Evolutionary conservation across 345 rosid species (phyloP).

Genomic region (Salix koriyanagi): DNA sequence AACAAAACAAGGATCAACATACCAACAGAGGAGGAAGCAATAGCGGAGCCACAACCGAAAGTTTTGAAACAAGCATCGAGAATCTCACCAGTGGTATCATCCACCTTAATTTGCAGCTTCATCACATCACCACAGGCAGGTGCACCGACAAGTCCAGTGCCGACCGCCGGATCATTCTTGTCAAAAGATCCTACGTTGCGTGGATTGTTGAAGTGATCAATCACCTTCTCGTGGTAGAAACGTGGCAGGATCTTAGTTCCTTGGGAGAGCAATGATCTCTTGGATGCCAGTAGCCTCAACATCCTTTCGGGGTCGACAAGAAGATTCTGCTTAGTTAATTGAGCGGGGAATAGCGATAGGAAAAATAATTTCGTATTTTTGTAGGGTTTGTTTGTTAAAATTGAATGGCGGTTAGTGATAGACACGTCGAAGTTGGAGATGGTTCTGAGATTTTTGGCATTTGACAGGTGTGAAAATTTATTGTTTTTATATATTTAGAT

Average conservation of each 20-base stretch:
- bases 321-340: background rate
- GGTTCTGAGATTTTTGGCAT: background rate
- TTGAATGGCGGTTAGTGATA: background rate
- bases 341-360: background rate
- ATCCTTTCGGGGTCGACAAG: background rate
- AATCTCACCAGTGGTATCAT: slow-evolving; percentile 77
- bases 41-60: slow-evolving; percentile 97
- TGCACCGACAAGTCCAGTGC: slow-evolving; percentile 96
- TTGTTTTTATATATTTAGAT: background rate
- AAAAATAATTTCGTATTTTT: background rate
- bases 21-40: slow-evolving; percentile 97
- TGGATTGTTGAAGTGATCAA: slow-evolving; percentile 92
- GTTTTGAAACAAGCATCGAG: slow-evolving; percentile 94
- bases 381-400: background rate
- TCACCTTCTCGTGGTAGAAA: slow-evolving; percentile 81
- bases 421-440: slow-evolving; percentile 13
- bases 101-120: slow-evolving; percentile 96
- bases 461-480: background rate
- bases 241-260: slow-evolving; percentile 35
- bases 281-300: slow-evolving; percentile 53
- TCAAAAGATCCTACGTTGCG: slow-evolving; percentile 96
- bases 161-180: slow-evolving; percentile 76
- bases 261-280: slow-evolving; percentile 46
- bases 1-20: slow-evolving; percentile 7
- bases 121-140: slow-evolving; percentile 99